phyloP scores from a whole-genome alignment of 495 filamentous ascomycete genomes.

The Talaromyces nanjingensis region DNA sequence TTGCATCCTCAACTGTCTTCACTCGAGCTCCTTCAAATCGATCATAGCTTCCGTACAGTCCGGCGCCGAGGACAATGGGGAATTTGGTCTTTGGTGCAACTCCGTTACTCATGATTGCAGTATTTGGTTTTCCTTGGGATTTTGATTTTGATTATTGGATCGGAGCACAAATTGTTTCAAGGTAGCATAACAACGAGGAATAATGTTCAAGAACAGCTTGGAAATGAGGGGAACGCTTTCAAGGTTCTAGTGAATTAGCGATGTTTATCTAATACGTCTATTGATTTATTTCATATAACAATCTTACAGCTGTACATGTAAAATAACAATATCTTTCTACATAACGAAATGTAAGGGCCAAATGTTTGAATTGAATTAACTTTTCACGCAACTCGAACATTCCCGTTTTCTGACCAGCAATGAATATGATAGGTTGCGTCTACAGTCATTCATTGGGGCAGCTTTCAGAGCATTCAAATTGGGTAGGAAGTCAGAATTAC shows the following conservation, averaged over 20 bases:
- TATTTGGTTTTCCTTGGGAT: neutral
- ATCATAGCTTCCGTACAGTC: neutral
- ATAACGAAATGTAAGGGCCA: neutral
- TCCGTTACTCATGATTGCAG: neutral
- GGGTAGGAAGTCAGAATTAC: too few relatives aligned
- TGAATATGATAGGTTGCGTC: too few relatives aligned
- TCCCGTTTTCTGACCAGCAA: neutral
- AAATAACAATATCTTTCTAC: too few relatives aligned
- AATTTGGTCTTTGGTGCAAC: neutral
- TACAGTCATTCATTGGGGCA: neutral
- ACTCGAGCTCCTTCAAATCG: slow-evolving; percentile 15
- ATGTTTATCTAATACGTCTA: neutral
- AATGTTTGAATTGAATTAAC: neutral
- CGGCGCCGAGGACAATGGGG: neutral
- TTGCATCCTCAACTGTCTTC: slow-evolving; percentile 15
- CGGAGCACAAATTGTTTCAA: too few relatives aligned
- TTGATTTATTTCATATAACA: neutral
- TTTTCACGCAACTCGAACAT: neutral
- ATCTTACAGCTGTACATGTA: neutral
- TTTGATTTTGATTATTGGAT: too few relatives aligned
- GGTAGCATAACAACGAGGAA: neutral
- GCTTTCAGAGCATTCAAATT: neutral
- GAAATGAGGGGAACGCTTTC: neutral
- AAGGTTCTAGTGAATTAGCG: neutral
- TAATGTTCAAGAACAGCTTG: neutral